Percentiles rank a stretch among this genome's conserved stretches.
phyloP scores from a whole-genome alignment of 2,329 filamentous ascomycete genomes.

The Trichophyton verrucosum region DNA sequence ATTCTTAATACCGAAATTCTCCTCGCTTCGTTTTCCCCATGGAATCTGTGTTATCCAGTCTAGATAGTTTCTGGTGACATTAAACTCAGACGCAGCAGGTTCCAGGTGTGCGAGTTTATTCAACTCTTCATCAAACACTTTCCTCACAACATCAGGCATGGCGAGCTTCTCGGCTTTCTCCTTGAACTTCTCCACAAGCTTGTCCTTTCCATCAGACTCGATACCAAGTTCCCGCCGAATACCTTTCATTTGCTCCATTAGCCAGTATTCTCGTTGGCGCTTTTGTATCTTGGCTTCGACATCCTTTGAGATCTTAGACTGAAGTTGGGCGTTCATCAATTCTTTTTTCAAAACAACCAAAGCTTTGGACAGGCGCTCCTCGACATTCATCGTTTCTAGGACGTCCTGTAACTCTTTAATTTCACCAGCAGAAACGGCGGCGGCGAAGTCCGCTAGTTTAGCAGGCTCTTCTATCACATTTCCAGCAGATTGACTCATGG shows the following conservation, averaged over 20 bases:
- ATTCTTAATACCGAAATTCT: conserved; percentile 92
- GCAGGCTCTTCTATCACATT: conserved; percentile 92
- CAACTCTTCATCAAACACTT: conserved; percentile 95
- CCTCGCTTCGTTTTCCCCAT: conserved; percentile 87
- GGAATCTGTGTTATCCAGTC: conserved; percentile 98
- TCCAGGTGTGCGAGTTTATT: conserved; percentile 95
- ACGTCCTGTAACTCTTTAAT: conserved; percentile 87
- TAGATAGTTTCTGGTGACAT: conserved; percentile 93
- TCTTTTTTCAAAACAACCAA: conserved; percentile 92
- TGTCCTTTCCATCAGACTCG: conserved; percentile 96
- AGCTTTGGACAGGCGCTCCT: conserved; percentile 83
- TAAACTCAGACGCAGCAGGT: conserved; percentile 92
- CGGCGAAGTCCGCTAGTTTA: conserved; percentile 92
- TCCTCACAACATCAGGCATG: conserved; percentile 93
- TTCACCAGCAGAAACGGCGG: conserved; percentile 89
- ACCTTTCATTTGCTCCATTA: conserved; percentile 99
- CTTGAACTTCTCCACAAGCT: conserved; percentile 93
- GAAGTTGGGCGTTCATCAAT: conserved; percentile 92
- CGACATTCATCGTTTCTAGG: conserved; percentile 75
- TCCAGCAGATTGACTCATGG: conserved; percentile 84
- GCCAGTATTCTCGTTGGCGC: conserved; percentile 91
- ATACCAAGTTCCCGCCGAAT: conserved; percentile 91
- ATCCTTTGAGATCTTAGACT: conserved; percentile 95
- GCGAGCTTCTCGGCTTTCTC: conserved; percentile 86
- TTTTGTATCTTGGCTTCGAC: conserved; percentile 97